Evolutionary conservation across 192 early-diverging fungal genomes (phyloP), one percentile per base, ranked within the genome.

Genomic region (Coemansia sp.): DNA sequence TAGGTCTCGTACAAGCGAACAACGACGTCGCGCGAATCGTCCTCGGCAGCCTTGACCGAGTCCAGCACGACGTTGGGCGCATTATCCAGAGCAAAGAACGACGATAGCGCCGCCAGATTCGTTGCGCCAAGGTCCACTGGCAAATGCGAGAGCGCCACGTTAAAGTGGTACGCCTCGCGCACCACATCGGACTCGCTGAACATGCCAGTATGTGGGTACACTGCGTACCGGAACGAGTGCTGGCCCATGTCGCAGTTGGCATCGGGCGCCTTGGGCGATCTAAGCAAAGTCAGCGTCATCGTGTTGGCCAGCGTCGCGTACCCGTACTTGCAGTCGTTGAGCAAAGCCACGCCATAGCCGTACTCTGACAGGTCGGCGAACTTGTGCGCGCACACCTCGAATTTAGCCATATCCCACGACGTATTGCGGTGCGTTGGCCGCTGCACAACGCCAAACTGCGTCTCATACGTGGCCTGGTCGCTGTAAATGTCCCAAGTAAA

Each of bases 321-420:
- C 14, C 97, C 97, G 77, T 95, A 99, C 71, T 99, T 99, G 87
- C 92, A 89, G 76, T 99, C 96, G 70, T 95, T 98, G 61, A 98
- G 72, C 50, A 99, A 71, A 0, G 96, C 91, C 9, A 97, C 91
- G 33, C 97, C 97, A 76, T 92, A 97, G 0, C 97, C 95, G 65
- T 86, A 92, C 69, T 99, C 96, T 1, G 93, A 95, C n/a, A 94
- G 82, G 57, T 99, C 97, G 8, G 89, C 97, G 84, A 92, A 99
- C 63, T 95, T 95, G 84, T 99, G 97, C 0, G 88, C 96, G 65
- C 94, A 95, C 2, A 97, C 96, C 83, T 98, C 96, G 71, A 99
- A 99, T 57, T 92, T 90, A 28, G 79, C 86, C 84, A 85, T 83
- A 43, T 94, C 95, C 88, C 94, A 96, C 33, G 87, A 85, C 6